Evolutionary conservation across 139 green algal species (phyloP).

Genomic region (Axilococcus clingmanii): DNA sequence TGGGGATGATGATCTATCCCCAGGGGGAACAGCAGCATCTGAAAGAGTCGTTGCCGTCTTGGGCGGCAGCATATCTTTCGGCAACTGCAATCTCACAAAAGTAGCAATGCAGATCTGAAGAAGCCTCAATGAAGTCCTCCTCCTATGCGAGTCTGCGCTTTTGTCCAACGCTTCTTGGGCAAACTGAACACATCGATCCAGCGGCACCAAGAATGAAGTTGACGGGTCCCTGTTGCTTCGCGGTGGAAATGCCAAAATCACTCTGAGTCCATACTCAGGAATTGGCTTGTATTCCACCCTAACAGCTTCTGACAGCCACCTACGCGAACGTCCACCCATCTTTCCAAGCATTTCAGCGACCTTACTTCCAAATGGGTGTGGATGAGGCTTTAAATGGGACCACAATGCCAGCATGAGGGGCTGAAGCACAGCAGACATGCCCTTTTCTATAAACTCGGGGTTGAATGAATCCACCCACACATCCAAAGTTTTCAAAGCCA

Average conservation of each 20-base stretch:
- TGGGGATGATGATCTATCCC: background rate
- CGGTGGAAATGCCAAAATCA: slow-evolving; percentile 91
- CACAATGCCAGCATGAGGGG: slow-evolving; percentile 79
- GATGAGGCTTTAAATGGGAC: slow-evolving; percentile 67
- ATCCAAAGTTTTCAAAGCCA: slow-evolving; percentile 71
- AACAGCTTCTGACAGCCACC: slow-evolving; percentile 60
- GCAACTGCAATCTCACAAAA: slow-evolving; percentile 9
- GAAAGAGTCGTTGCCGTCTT: background rate
- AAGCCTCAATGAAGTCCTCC: slow-evolving; percentile 1
- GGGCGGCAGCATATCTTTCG: slow-evolving; percentile 4
- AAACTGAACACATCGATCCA: slow-evolving; percentile 71
- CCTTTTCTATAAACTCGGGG: slow-evolving; percentile 88
- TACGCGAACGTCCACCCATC: slow-evolving; percentile 84
- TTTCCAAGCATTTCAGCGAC: slow-evolving; percentile 88
- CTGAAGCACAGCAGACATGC: slow-evolving; percentile 63
- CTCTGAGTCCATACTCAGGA: slow-evolving; percentile 87
- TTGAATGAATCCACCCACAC: slow-evolving; percentile 90
- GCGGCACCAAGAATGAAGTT: slow-evolving; percentile 87
- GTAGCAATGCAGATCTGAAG: slow-evolving; percentile 11
- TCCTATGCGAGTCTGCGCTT: background rate
- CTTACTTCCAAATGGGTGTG: slow-evolving; percentile 59
- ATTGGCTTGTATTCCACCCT: slow-evolving; percentile 78
- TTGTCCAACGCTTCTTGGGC: slow-evolving; percentile 3
- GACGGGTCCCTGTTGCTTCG: no score
- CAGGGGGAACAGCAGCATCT: background rate